Base-by-base conservation (phyloP, 331 rosid genomes). In the Stylosanthes scabra region DNA sequence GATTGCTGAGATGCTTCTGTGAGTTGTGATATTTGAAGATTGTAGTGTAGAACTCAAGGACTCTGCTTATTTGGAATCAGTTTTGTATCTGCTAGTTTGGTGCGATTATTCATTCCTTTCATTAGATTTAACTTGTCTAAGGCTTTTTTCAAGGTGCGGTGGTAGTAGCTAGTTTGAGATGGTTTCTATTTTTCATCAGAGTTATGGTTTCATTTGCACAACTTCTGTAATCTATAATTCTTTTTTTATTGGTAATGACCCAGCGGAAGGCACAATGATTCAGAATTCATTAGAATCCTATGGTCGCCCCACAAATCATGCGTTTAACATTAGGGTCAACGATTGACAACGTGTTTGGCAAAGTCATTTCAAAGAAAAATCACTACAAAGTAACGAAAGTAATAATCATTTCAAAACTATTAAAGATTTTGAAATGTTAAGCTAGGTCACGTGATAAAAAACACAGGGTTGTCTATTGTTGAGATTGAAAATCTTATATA, bases 1-100 rank as follows among this genome's bases (percentile, higher is more conserved):
- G 88, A 95, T 95, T 59, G 99, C 99, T 1, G 97, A 95, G 92
- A 59, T 95, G 97, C 78, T 95, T 82, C 83, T 95, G 31, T 95
- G 78, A 91, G 62, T 77, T 77, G 8, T 41, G 37, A 27, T 34
- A 41, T 63, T 42, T 70, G 25, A 51, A 73, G 61, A 44, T 14
- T 63, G 58, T 72, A 74, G 63, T 62, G 58, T 72, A 74, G 63
- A 56, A 11, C 37, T 69, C 45, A 10, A 13, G 13, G 46, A 47
- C 25, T 60, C 52, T 16, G 62, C 80, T 14, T 63, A 54, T 70
- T 76, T 3, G 34, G 60, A 72, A 25, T 45, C 75, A 69, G 50
- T 84, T 77, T 84, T 80, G 78, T 77, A 59, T 74, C 52, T 71
- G 66, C 46, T 68, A 58, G 80, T 59, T 47, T 54, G 62, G 44